Percentiles rank a stretch among this genome's conserved stretches.
These are phyloP conservation scores for Lichtheimia corymbifera DNA, from an alignment of 371 early-diverging fungal species.

Conservation along the genomic window DNA sequence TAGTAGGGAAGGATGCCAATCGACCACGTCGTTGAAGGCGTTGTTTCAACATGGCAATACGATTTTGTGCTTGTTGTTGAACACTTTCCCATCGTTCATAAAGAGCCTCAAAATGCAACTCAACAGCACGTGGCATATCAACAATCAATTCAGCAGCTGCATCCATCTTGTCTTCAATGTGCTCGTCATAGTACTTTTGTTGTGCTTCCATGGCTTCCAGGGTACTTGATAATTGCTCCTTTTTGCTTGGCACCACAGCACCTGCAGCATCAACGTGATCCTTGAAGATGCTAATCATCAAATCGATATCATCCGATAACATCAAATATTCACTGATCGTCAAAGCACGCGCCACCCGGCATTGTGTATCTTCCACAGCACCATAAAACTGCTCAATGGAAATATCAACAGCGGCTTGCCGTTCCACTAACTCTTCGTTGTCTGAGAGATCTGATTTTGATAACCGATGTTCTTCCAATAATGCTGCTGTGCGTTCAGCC, in stretches of 20 bases:
- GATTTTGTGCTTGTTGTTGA: slow-evolving; percentile 1
- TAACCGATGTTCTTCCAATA: background rate
- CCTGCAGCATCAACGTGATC: background rate
- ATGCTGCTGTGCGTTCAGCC: background rate
- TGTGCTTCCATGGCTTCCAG: slow-evolving; percentile 10
- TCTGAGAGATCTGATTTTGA: background rate
- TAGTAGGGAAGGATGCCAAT: slow-evolving; percentile 3
- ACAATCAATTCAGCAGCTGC: background rate
- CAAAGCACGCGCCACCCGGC: slow-evolving; percentile 4
- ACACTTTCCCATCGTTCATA: slow-evolving; percentile 8
- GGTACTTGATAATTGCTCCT: background rate
- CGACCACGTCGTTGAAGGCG: slow-evolving; percentile 9
- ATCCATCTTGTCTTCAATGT: slow-evolving; percentile 6
- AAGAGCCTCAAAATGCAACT: background rate
- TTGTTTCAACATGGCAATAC: slow-evolving; percentile 1
- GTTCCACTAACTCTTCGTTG: background rate
- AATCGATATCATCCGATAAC: slow-evolving; percentile 8
- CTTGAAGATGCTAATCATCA: slow-evolving; percentile 11
- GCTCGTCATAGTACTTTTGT: slow-evolving; percentile 13
- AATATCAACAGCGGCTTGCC: background rate
- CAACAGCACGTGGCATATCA: background rate
- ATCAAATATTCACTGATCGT: slow-evolving; percentile 13
- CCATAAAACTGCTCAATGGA: background rate
- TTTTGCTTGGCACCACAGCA: slow-evolving; percentile 4
- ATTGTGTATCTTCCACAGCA: slow-evolving; percentile 4